Percentiles rank a stretch among this genome's conserved stretches.
Conservation (phyloP, 371 early-diverging fungal species). For the Globomyces sp. region DNA sequence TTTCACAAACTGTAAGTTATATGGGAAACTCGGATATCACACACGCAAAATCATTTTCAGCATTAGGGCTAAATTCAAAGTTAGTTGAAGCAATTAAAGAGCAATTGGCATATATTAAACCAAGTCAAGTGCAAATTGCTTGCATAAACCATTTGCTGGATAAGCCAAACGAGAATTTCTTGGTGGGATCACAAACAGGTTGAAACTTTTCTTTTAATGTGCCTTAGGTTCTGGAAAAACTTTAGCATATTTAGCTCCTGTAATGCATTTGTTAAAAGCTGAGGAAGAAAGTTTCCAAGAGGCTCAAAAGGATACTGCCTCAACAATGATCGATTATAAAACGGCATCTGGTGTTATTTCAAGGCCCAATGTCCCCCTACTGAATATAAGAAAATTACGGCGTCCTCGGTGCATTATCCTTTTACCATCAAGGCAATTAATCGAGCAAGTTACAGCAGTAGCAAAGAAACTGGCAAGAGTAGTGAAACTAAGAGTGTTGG, state of each 20-base stretch:
- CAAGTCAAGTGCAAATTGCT: constrained; percentile 91
- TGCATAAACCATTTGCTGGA: constrained; percentile 76
- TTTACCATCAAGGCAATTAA: constrained; percentile 95
- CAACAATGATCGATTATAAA: constrained; percentile 16
- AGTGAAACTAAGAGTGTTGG: constrained; percentile 69
- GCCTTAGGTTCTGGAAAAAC: constrained; percentile 48
- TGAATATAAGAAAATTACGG: constrained; percentile 28
- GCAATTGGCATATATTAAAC: constrained; percentile 47
- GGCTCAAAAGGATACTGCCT: constrained; percentile 18
- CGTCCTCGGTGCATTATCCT: constrained; percentile 89
- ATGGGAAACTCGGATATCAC: neutral
- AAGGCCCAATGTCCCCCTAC: no score
- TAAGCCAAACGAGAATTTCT: constrained; percentile 51
- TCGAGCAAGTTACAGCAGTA: constrained; percentile 70
- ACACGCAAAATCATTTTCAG: neutral
- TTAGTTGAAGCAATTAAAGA: constrained; percentile 48
- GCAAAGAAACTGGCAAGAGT: constrained; percentile 63
- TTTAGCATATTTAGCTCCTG: constrained; percentile 53
- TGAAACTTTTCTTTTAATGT: neutral
- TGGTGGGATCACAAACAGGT: constrained; percentile 50
- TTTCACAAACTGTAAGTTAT: neutral
- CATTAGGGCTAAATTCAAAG: constrained; percentile 52
- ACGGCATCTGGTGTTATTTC: constrained; percentile 15
- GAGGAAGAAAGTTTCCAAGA: constrained; percentile 27
- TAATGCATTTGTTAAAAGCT: constrained; percentile 48